Evolutionary conservation across 148 eudicot genomes (phyloP), one percentile per base, ranked within the genome.

Genomic region (Amaranthus hypochondriacus): DNA sequence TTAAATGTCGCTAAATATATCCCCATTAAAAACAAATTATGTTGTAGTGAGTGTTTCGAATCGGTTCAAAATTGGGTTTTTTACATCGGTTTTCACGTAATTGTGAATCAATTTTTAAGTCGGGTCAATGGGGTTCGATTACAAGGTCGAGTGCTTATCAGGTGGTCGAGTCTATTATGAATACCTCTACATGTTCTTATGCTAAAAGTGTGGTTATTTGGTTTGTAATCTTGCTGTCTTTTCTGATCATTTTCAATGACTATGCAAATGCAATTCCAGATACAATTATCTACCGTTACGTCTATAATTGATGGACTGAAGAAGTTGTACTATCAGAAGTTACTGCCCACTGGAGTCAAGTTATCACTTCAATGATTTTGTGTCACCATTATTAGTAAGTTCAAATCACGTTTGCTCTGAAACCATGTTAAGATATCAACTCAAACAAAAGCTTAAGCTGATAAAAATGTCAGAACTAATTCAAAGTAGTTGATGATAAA

Each of bases 291-390:
- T 15, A 56, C 89, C 7, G 89, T 93, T 44, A 93, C 98, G 69
- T 93, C 98, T 15, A 86, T 93, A 61, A 72, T 77, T 72, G 98
- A 93, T 85, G 98, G 98, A 14, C 80, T 90, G 83, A 93, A 93
- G 86, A 89, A 76, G 72, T 61, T 94, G 71, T 94, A 94, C 71
- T 73, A 70, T 62, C 91, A 94, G 76, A 94, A 94, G 78, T 81
- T 94, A 51, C 89, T 87, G 89, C 97, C 97, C 98, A 48, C 64
- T 94, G 65, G 98, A 94, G 78, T 77, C 79, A 39, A 76, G 84
- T 56, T 91, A 94, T 71, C 90, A 78, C 55, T 94, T 86, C 60
- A 85, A 88, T 64, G 88, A 89, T 77, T 94, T 91, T 78, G 95
- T 39, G 55, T 88, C 90, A 65, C 97, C 98, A 62, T 56, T 73